phyloP scores from a whole-genome alignment of 495 filamentous ascomycete species.

The Neurospora sublineolata region DNA sequence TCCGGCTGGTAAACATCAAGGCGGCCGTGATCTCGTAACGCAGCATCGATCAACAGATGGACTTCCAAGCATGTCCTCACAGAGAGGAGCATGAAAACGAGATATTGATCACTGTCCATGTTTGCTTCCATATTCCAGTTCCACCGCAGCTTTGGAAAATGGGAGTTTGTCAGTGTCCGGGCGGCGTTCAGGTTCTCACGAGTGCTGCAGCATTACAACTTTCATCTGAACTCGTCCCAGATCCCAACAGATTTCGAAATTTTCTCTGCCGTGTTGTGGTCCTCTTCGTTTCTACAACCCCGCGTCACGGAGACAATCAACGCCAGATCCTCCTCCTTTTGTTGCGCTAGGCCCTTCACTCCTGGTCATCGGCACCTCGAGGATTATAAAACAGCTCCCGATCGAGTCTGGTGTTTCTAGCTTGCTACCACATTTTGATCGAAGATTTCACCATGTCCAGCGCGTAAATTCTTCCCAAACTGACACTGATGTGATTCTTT shows the following conservation, averaged over 20 bases:
- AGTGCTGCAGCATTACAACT: not conserved
- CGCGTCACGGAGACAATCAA: not conserved
- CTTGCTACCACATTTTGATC: not conserved
- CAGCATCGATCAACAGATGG: not conserved
- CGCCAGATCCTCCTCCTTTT: not conserved
- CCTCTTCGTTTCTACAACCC: not conserved
- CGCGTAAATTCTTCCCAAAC: not conserved
- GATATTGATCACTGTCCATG: not conserved
- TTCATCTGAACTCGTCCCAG: not conserved
- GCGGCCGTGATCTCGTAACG: not conserved
- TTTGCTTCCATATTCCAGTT: not conserved
- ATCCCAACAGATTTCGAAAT: not conserved
- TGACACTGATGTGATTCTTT: not conserved
- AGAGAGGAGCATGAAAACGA: not conserved
- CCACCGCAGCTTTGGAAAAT: not conserved
- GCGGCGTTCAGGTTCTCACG: not conserved
- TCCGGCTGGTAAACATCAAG: not conserved
- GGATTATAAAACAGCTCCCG: not conserved
- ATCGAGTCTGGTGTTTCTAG: not conserved
- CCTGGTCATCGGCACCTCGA: not conserved
- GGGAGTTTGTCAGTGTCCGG: not conserved
- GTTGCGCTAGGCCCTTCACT: not conserved
- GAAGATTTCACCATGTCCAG: not conserved
- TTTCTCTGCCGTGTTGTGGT: not conserved
- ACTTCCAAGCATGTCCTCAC: not conserved